Percentiles rank a stretch among this genome's conserved stretches.
Evolutionary conservation across 139 green algal genomes (phyloP).

Genomic region (Chlamydomonas sp.): DNA sequence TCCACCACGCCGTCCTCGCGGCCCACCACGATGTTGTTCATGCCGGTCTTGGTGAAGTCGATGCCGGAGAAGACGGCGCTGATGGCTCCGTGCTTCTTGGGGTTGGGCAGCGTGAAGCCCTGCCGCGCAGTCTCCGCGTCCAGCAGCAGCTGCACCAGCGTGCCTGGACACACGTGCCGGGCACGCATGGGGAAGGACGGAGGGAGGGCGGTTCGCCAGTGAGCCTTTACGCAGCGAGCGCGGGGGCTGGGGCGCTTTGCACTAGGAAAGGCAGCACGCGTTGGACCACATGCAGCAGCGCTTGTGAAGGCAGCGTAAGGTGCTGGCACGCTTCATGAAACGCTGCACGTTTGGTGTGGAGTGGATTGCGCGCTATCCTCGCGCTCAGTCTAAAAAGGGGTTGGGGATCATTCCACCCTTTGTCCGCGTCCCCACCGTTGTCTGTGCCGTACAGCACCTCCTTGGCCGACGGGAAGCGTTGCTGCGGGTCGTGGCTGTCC

Average conservation of each 20-base stretch:
- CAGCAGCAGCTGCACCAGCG: constrained; percentile 73
- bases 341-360: too few species aligned
- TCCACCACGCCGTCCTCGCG: constrained; percentile 80
- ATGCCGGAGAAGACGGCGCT: constrained; percentile 50
- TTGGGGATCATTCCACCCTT: neutral
- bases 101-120: constrained; percentile 62
- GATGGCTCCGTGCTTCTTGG: constrained; percentile 54
- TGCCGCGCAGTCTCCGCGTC: constrained; percentile 56
- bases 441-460: constrained; percentile 83
- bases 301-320: too few species aligned
- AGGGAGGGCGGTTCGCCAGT: neutral
- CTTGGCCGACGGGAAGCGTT: constrained; percentile 46
- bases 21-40: constrained; percentile 75
- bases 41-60: constrained; percentile 76
- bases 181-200: neutral
- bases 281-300: too few species aligned
- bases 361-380: too few species aligned
- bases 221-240: too few species aligned
- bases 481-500: constrained; percentile 60
- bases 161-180: constrained; percentile 33
- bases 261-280: too few species aligned
- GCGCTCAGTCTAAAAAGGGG: too few species aligned
- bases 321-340: too few species aligned
- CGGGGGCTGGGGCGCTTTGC: too few species aligned
- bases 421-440: constrained; percentile 15